These are phyloP conservation scores for Leavenworthia alabamica DNA, from an alignment of 345 rosid genomes.

Conservation along the genomic window DNA sequence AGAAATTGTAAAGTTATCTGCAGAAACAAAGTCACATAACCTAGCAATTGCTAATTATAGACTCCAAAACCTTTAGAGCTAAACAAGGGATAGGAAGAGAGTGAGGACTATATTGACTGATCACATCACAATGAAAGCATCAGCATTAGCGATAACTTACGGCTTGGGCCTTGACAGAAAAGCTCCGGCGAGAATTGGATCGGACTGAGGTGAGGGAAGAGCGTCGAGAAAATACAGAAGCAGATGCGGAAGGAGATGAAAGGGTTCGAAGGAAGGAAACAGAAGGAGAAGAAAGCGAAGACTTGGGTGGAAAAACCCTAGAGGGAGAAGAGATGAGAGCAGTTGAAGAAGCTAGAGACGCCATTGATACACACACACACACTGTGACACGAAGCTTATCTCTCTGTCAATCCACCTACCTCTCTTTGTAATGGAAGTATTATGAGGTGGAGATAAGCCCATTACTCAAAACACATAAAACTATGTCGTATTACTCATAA, in stretches of 20 bases:
- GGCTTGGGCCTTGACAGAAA: constrained; percentile 52
- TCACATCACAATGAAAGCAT: neutral
- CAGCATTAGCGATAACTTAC: constrained; percentile 33
- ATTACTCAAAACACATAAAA: neutral
- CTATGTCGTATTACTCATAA: neutral
- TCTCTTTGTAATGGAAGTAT: constrained; percentile 11
- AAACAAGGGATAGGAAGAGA: neutral
- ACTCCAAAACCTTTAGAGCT: neutral
- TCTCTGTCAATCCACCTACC: constrained; percentile 21
- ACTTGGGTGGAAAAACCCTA: constrained; percentile 30
- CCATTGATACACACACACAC: constrained; percentile 38
- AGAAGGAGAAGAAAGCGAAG: constrained; percentile 35
- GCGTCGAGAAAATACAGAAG: constrained; percentile 40
- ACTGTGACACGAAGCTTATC: constrained; percentile 16
- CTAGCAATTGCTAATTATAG: neutral
- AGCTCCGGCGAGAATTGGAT: constrained; percentile 42
- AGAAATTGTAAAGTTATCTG: neutral
- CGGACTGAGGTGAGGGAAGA: constrained; percentile 35
- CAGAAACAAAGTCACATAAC: neutral
- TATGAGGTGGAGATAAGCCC: constrained; percentile 27
- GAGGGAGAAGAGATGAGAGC: constrained; percentile 53
- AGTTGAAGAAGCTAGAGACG: constrained; percentile 61
- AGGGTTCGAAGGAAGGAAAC: constrained; percentile 37
- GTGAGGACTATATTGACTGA: neutral
- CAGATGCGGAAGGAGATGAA: constrained; percentile 37